Conservation (phyloP, 148 eudicot species). For the Camellia granthamiana region DNA sequence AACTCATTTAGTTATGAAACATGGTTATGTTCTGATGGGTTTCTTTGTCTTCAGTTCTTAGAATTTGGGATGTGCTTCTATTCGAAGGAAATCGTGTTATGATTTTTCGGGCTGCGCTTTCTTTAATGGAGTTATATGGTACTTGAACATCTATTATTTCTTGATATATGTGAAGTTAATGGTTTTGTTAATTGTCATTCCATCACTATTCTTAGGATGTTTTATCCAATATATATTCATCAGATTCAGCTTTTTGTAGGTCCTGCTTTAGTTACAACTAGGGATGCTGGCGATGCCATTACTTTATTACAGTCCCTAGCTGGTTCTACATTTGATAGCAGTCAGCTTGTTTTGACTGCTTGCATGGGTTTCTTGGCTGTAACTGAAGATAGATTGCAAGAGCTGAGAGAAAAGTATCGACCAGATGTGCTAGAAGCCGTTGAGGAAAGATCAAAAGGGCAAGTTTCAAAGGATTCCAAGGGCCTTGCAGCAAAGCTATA, state of each 20-base stretch:
- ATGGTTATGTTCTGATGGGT: neutral
- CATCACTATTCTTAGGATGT: neutral
- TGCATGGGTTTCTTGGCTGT: slow-evolving; percentile 80
- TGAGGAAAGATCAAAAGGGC: slow-evolving; percentile 68
- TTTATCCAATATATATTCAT: slow-evolving; percentile 10
- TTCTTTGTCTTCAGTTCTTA: slow-evolving; percentile 57
- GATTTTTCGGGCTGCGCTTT: slow-evolving; percentile 93
- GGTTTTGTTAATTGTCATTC: neutral
- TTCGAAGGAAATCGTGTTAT: slow-evolving; percentile 95
- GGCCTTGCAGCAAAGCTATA: slow-evolving; percentile 72
- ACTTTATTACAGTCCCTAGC: slow-evolving; percentile 72
- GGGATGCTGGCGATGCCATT: slow-evolving; percentile 90
- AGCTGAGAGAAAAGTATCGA: slow-evolving; percentile 69
- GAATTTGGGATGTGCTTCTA: slow-evolving; percentile 93
- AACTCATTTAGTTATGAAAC: neutral
- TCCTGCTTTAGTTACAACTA: slow-evolving; percentile 77
- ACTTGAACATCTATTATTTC: slow-evolving; percentile 15
- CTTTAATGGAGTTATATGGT: slow-evolving; percentile 96
- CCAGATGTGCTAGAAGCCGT: slow-evolving; percentile 55
- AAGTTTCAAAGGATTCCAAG: slow-evolving; percentile 60
- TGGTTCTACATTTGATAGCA: slow-evolving; percentile 95
- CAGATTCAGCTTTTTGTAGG: slow-evolving; percentile 42
- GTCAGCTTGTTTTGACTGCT: slow-evolving; percentile 94
- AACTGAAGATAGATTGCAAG: slow-evolving; percentile 64
- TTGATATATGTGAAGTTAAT: neutral